Base-by-base conservation (phyloP, 2,329 filamentous ascomycete genomes). In the Knoxdaviesia proteae region DNA sequence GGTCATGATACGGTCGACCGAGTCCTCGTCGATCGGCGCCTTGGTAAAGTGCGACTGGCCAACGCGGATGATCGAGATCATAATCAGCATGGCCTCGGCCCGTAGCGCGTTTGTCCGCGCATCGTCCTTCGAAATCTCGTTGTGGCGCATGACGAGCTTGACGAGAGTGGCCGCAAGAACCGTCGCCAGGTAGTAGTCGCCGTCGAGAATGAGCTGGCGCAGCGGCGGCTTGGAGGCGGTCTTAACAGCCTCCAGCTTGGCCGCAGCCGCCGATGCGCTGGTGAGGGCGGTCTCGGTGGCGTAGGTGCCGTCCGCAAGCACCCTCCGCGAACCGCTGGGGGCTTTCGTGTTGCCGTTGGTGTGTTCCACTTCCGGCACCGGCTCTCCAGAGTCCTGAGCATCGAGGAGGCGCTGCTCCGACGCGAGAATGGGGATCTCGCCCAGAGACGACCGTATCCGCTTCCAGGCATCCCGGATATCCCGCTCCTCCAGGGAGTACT, bases 41-140 rank as follows among this genome's bases (percentile, higher is more conserved):
- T 96, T 96, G 55, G 93, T 90, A 51, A 98, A 98, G 49, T 94
- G 84, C n/a, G 88, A 96, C 61, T 98, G 90, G 36, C 90, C 90
- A 47, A 94, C 90, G 41, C 90, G 86, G 50, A 98, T 84, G 51
- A 98, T 92, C 5, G 90, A 96, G 52, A 98, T 94, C 87, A 96
- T 94, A 57, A 98, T 96, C 42, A 98, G 71, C 90, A 98, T 98
- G 38, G 90, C 90, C 61, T 98, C 90, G 4, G 90, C 90, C 41
- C 84, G 80, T 31, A 98, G 71, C 32, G 88, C 87, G 53, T 98
- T 98, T 32, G 88, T 96, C 36, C 90, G 80, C 38, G 83, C 82
- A 38, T 69, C 62, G 52, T 94, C 88, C 30, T 80, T 67, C 1
- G 88, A 94, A 46, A 96, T 87, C 56, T 96, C 87, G 2, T 84